Percentiles rank a stretch among this genome's conserved stretches.
These are phyloP conservation scores for Blastobotrys ciferrii DNA, from an alignment of 1,139 yeast genomes.

Conservation along the genomic window DNA sequence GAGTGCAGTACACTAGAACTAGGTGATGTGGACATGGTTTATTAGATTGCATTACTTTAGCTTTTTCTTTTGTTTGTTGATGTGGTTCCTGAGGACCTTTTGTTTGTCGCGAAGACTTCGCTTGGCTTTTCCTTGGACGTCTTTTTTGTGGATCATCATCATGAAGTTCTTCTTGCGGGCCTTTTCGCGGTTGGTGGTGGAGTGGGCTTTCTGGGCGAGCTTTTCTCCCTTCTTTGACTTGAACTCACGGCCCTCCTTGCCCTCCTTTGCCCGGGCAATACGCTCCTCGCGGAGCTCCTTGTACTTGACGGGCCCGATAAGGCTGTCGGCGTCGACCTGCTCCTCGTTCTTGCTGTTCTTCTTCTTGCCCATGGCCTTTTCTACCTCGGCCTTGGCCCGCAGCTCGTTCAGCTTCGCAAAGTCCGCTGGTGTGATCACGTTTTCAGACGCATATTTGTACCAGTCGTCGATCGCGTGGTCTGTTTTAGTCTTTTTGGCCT, in stretches of 20 bases:
- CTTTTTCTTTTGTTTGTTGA: conserved; percentile 84
- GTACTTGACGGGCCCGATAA: conserved; percentile 82
- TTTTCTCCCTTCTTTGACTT: conserved; percentile 87
- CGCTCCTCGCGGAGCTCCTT: conserved; percentile 89
- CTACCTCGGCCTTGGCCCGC: conserved; percentile 77
- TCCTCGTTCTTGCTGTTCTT: conserved; percentile 64
- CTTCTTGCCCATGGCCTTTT: conserved; percentile 61
- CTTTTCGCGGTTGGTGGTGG: conserved; percentile 94
- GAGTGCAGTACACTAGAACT: too few species aligned
- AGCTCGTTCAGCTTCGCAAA: conserved; percentile 91
- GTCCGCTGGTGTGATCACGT: conserved; percentile 94
- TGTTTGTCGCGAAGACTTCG: conserved; percentile 89
- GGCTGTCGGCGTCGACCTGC: conserved; percentile 70
- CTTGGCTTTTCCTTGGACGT: conserved; percentile 91
- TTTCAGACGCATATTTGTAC: conserved; percentile 53
- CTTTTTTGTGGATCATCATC: conserved; percentile 94
- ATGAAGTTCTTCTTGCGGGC: conserved; percentile 97
- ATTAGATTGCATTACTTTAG: conserved; percentile 1
- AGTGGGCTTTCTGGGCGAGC: conserved; percentile 59
- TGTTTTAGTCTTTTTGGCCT: conserved; percentile 28
- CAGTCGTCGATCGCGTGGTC: conserved; percentile 35
- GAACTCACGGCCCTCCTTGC: conserved; percentile 88
- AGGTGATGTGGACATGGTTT: too few species aligned
- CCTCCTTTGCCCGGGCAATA: conserved; percentile 81
- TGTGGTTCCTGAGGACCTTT: conserved; percentile 78